A percentile compares a stretch with the other conserved stretches of the same genome.
These are phyloP conservation scores for Didymella segeticola DNA, from an alignment of 2,329 filamentous ascomycete species.

Conservation along the genomic window DNA sequence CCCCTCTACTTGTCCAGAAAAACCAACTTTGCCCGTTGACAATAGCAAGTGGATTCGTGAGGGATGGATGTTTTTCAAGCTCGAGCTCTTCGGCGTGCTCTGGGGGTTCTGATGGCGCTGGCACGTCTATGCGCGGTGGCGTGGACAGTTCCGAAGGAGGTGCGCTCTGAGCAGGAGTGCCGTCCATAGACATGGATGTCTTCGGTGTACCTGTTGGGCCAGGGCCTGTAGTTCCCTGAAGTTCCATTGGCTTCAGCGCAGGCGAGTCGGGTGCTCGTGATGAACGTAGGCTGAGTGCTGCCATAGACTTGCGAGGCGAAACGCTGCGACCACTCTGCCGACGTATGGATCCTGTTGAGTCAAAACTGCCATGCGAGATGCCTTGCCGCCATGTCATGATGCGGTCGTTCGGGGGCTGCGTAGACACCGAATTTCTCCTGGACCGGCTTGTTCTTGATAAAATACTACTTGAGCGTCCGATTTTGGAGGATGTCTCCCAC, in stretches of 20 bases:
- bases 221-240: slow-evolving; percentile 22
- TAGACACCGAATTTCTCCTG: slow-evolving; percentile 55
- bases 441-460: slow-evolving; percentile 59
- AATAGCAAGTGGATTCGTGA: slow-evolving; percentile 55
- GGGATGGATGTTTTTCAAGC: slow-evolving; percentile 1
- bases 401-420: slow-evolving; percentile 69
- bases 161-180: slow-evolving; percentile 18
- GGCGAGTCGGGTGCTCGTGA: slow-evolving; percentile 28
- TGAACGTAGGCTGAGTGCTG: slow-evolving; percentile 26
- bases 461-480: slow-evolving; percentile 61
- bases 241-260: slow-evolving; percentile 20
- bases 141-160: slow-evolving; percentile 14
- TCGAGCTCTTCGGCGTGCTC: not conserved
- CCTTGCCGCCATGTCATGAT: slow-evolving; percentile 89
- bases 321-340: slow-evolving; percentile 50
- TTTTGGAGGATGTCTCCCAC: slow-evolving; percentile 74
- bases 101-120: not conserved
- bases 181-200: slow-evolving; percentile 30
- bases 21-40: slow-evolving; percentile 60
- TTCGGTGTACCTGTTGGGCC: slow-evolving; percentile 24
- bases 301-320: slow-evolving; percentile 56
- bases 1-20: slow-evolving; percentile 52
- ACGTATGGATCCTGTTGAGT: slow-evolving; percentile 40
- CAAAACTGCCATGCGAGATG: slow-evolving; percentile 62
- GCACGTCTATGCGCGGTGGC: not conserved